Evolutionary conservation across 495 filamentous ascomycete species (phyloP).

Genomic region (Hamigera avellanea): DNA sequence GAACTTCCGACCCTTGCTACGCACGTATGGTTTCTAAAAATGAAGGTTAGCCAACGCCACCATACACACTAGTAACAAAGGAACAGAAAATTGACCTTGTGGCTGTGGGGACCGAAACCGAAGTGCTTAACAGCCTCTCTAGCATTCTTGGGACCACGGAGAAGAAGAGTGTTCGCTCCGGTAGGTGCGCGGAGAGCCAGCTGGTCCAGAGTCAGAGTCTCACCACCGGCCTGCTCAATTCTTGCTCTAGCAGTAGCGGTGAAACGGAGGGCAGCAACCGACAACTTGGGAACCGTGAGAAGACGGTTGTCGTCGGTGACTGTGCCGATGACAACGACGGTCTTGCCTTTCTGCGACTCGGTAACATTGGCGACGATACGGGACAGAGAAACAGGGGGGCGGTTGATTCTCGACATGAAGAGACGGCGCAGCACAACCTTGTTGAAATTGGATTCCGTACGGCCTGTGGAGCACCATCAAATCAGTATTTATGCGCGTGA

Average conservation of each 20-base stretch:
- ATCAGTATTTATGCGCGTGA: too few species aligned
- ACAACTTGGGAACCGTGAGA: slow-evolving; percentile 77
- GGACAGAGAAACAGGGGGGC: slow-evolving; percentile 86
- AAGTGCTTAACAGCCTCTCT: slow-evolving; percentile 98
- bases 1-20: slow-evolving; percentile 98
- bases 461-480: slow-evolving; percentile 44
- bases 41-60: slow-evolving; percentile 11
- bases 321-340: slow-evolving; percentile 82
- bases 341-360: slow-evolving; percentile 71
- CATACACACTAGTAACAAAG: not conserved
- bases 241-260: slow-evolving; percentile 90
- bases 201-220: slow-evolving; percentile 91
- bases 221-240: slow-evolving; percentile 84
- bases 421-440: slow-evolving; percentile 91
- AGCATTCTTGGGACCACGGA: slow-evolving; percentile 93
- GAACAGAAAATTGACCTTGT: slow-evolving; percentile 59
- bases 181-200: slow-evolving; percentile 87
- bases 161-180: slow-evolving; percentile 84
- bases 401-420: slow-evolving; percentile 95
- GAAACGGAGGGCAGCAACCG: slow-evolving; percentile 86
- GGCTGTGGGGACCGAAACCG: slow-evolving; percentile 89
- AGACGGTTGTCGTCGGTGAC: slow-evolving; percentile 96
- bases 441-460: slow-evolving; percentile 95
- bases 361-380: slow-evolving; percentile 60
- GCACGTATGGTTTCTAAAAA: slow-evolving; percentile 79